Evolutionary conservation across 305 asterid species (phyloP), one percentile per base, ranked within the genome.

Genomic region (Ajuga reptans): DNA sequence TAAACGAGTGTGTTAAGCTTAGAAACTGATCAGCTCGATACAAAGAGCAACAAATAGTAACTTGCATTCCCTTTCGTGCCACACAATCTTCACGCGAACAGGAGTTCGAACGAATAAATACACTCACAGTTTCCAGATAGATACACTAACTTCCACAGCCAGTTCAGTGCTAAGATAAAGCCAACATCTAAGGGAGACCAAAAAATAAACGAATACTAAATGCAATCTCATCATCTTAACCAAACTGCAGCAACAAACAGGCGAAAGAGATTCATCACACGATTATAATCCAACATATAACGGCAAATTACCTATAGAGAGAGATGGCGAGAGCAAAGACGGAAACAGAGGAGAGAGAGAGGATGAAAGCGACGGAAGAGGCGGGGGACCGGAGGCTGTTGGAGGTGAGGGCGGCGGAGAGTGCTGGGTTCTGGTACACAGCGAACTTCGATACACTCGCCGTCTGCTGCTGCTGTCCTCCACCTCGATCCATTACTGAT

Each of bases 351-450:
- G 73, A 77, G 67, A 85, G 56, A 5, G 87, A 80, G 31, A 89
- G 62, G 59, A 86, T 79, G 80, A 75, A 83, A 43, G 85, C 46
- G 81, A 89, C 69, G 39, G 87, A 79, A 64, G 83, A 72, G 63
- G 79, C 80, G 62, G 83, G 68, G 49, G 92, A 91, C 49, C 92
- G 98, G 72, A 83, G 85, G 72, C 96, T 87, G 80, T 67, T 84
- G 76, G 96, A 80, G 50, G 92, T 88, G 61, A 89, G 85, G 53
- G 95, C 96, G 54, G 96, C 91, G 59, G 96, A 89, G 69, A 92
- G 82, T 29, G 92, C 88, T n/a, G 95, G 85, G 71, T 92, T 85
- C 82, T 83, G 91, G 73, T 92, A 92, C 80, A 84, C 98, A 29
- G 87, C 55, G 79, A 92, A 92, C 82, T 75, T 79, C 53, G 83